A percentile compares a stretch with the other conserved stretches of the same genome.
These are phyloP conservation scores for Cephalotrichum gorgonifer DNA, from an alignment of 2,329 filamentous ascomycete genomes.

Conservation along the genomic window DNA sequence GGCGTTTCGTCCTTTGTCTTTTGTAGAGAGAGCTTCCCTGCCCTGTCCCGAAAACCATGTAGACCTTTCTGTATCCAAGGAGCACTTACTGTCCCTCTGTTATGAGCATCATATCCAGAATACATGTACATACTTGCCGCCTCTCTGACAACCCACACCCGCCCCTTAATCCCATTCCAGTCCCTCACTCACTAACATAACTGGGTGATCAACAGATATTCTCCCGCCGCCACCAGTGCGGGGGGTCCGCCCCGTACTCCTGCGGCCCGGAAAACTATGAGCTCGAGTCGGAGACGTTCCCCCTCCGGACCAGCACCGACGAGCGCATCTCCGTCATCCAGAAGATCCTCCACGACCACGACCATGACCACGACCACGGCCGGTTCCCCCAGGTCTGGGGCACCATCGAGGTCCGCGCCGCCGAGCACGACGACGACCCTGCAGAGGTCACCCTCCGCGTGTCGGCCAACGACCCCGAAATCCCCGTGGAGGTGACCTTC, in stretches of 20 bases:
- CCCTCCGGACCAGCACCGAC: not conserved
- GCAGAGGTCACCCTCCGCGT: conserved; percentile 32
- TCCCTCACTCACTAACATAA: no score
- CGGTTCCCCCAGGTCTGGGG: not conserved
- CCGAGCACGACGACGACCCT: no score
- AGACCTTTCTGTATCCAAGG: no score
- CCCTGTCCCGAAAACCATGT: no score
- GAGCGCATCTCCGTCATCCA: not conserved
- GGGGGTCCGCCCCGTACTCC: not conserved
- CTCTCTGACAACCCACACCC: no score
- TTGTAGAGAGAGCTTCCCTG: no score
- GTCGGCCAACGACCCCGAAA: conserved; percentile 30
- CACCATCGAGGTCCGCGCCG: conserved; percentile 6
- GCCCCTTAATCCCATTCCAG: no score
- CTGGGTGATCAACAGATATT: not conserved
- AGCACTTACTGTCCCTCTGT: no score
- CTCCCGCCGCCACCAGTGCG: not conserved
- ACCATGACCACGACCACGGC: not conserved
- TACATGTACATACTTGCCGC: no score
- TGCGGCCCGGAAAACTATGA: not conserved
- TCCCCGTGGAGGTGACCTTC: conserved; percentile 23
- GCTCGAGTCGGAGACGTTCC: not conserved
- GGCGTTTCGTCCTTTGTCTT: no score
- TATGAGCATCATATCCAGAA: no score
- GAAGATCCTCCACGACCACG: not conserved